Evolutionary conservation across 164 flowering plant genomes (phyloP), one percentile per base, ranked within the genome.

Genomic region (Paratinospora sagittata): DNA sequence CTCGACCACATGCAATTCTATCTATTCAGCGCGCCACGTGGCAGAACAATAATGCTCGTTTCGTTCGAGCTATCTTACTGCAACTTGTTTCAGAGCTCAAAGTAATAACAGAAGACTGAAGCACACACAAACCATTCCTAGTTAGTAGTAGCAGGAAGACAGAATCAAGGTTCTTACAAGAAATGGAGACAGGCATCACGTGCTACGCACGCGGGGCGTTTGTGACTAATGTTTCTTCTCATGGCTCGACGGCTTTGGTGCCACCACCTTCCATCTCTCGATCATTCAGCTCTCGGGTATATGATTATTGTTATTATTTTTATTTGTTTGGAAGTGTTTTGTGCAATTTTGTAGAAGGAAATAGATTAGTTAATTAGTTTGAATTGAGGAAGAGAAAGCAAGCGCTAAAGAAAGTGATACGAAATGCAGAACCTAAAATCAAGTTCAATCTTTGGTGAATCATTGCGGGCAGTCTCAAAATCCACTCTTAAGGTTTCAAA

Each of bases 381-480:
- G 17, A n/a, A n/a, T n/a, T n/a, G n/a, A 49, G 0, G 43, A 39
- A n/a, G n/a, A 49, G n/a, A 49, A 49, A 49, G 3, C n/a, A 49
- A 49, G 55, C 1, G 16, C 19, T 71, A 17, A 41, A 62, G 34
- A 27, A 34, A 30, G 37, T 70, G 66, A 21, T n/a, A 58, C 74
- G 49, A 34, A 11, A 74, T 75, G 75, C 83, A 92, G 99, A 76
- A 83, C 70, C 71, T 90, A 70, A 92, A 81, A 82, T 75, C 91
- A 27, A 90, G 90, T 85, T 84, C 90, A 2, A 30, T 95, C 19
- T 85, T 88, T 65, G 97, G 98, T 9, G 92, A 91, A 72, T 85
- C 98, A 2, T 68, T 90, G 69, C 75, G 87, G 6, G 64, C 62
- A 9, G 76, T 70, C 34, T 79, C 90, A 13, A 89, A 75, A 78